Evolutionary conservation across 2,329 filamentous ascomycete species (phyloP), one percentile per base, ranked within the genome.

Genomic region (Amphichorda felina): DNA sequence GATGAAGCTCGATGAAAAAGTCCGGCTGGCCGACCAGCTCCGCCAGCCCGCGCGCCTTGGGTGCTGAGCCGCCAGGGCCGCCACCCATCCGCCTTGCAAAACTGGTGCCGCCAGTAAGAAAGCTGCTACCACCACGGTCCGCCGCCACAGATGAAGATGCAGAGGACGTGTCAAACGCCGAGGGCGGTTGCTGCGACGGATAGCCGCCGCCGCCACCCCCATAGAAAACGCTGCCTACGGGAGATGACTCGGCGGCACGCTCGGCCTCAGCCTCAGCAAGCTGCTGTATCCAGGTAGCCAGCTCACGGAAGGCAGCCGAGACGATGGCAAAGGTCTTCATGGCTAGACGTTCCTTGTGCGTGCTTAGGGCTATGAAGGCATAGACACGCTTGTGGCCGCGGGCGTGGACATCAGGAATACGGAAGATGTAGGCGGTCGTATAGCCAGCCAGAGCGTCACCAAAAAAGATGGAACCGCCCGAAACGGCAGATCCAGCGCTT

Each of bases 341-440:
- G 30, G 74, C 74, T 11, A 74, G 57, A 11, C 73, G 66, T 53
- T 81, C 75, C 35, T 72, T 71, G 52, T 80, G 72, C 9, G 75
- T 79, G 50, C 68, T 77, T 32, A 81, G 65, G 2, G 75, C 75
- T 39, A 82, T 54, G 40, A 82, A 74, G 9, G 77, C 77, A 47
- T 82, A 82, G 10, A 80, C 72, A n/a, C 77, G 69, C 53, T 78
- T 76, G 44, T 79, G 72, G 4, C 77, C 77, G 10, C 77, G 72
- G 11, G 77, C 77, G 42, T 79, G 75, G 25, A 79, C 63, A 48
- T 82, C 77, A 6, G 76, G 72, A 29, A 82, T 77, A 18, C 77
- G 75, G 48, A 82, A 82, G 43, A 81, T 77, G 53, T 79, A 81
- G 11, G 76, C 77, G 0, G 76, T 82, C 0, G 77, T 82, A 54